Evolutionary conservation across 345 rosid species (phyloP), one percentile per base, ranked within the genome.

Genomic region (Rhizophora apiculata): DNA sequence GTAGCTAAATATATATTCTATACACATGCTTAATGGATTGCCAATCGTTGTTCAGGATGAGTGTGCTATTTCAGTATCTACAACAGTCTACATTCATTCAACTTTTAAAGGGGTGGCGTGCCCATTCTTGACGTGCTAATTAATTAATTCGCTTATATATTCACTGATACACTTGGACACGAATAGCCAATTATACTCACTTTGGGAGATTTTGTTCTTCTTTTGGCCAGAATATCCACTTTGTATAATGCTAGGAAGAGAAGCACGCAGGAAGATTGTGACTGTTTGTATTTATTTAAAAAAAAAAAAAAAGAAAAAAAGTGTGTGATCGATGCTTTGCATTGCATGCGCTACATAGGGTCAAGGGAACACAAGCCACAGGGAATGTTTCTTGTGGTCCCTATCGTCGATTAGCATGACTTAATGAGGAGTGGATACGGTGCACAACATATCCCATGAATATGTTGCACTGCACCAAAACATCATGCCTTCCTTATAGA

Each of bases 311-410:
- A 3, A 6, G 58, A 39, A 39, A 39, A 39, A 39, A 4, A 10
- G 16, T 2, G 11, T 26, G n/a, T 0, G 53, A 24, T 24, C 24
- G 1, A 49, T 67, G 46, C 43, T 65, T 31, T 51, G 43, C 19
- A 3, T 20, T n/a, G 20, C 60, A 24, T 13, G 24, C 24, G 24
- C 24, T 5, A 52, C 2, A 34, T 22, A 7, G 39, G 62, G 77
- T 72, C 83, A 79, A 82, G 80, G 84, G 81, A 83, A 85, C 86
- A 82, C 34, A 63, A 56, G 10, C 22, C 49, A 70, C 79, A 79
- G 80, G 64, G 65, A 84, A 75, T 85, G 88, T 82, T 43, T 43
- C 49, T 73, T 70, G 49, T 76, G 83, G 73, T 82, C 85, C 78
- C 78, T 51, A 54, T 29, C 68, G 30, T 63, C 51, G 60, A 31